Percentiles rank a stretch among this genome's conserved stretches.
These are phyloP conservation scores for Dactylellina leptospora DNA, from an alignment of 2,329 filamentous ascomycete genomes.

Conservation along the genomic window DNA sequence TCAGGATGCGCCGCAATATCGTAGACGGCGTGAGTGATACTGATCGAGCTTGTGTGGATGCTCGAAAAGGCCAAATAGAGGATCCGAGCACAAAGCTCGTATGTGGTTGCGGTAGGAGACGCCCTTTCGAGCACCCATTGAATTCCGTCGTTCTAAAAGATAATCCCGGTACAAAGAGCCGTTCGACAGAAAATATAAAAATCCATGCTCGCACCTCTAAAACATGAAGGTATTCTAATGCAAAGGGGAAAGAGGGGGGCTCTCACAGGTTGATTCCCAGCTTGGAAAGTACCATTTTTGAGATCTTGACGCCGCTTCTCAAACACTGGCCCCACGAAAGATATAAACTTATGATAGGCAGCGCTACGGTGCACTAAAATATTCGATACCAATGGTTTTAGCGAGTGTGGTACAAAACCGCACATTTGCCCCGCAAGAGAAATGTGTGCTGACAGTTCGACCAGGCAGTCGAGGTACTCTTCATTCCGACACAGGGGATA, in stretches of 20 bases:
- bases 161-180: neutral
- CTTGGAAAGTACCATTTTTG: neutral
- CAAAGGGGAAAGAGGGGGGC: neutral
- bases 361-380: neutral
- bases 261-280: neutral
- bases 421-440: slow-evolving; percentile 2
- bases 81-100: slow-evolving; percentile 38
- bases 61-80: slow-evolving; percentile 52
- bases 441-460: slow-evolving; percentile 29
- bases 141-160: slow-evolving; percentile 18
- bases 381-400: slow-evolving; percentile 8
- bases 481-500: slow-evolving; percentile 54
- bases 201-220: too few relatives aligned
- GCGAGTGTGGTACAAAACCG: slow-evolving; percentile 44
- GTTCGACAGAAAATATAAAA: neutral
- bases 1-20: slow-evolving; percentile 59
- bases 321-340: neutral
- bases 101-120: slow-evolving; percentile 12
- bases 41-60: slow-evolving; percentile 54
- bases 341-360: neutral
- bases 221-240: too few relatives aligned
- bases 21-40: slow-evolving; percentile 60
- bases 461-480: slow-evolving; percentile 47
- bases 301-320: neutral
- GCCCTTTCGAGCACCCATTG: slow-evolving; percentile 53